Conservation (phyloP, 2,329 filamentous ascomycete genomes). For the Penicillium sp. region DNA sequence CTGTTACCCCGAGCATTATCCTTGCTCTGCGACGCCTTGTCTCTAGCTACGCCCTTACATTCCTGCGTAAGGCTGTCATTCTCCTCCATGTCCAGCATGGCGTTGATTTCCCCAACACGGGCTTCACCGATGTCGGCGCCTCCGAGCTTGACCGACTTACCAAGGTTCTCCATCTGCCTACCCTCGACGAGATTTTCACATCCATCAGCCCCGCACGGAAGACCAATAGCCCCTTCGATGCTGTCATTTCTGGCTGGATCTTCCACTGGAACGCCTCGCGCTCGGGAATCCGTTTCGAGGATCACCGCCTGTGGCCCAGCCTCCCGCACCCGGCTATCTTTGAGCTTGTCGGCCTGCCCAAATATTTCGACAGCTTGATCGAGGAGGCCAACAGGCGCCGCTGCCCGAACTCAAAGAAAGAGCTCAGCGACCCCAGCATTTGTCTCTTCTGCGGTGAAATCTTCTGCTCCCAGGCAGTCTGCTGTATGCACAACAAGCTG, state of each 20-base stretch:
- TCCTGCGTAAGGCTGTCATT: slow-evolving; percentile 81
- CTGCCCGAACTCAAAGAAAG: slow-evolving; percentile 89
- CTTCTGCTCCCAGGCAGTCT: slow-evolving; percentile 91
- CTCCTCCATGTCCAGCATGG: slow-evolving; percentile 87
- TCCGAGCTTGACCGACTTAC: slow-evolving; percentile 83
- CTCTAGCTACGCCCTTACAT: slow-evolving; percentile 82
- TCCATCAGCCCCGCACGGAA: slow-evolving; percentile 50
- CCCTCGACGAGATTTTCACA: slow-evolving; percentile 75
- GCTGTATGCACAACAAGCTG: slow-evolving; percentile 71
- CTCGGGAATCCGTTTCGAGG: slow-evolving; percentile 33
- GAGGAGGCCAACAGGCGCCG: slow-evolving; percentile 82
- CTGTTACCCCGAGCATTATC: slow-evolving; percentile 34
- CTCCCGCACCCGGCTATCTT: slow-evolving; percentile 87
- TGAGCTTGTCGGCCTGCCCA: slow-evolving; percentile 87
- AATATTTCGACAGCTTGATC: slow-evolving; percentile 88
- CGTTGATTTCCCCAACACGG: slow-evolving; percentile 76
- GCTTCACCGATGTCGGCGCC: slow-evolving; percentile 63
- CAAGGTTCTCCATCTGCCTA: slow-evolving; percentile 71
- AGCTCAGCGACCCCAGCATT: slow-evolving; percentile 84
- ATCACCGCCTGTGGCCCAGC: slow-evolving; percentile 45
- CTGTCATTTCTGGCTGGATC: slow-evolving; percentile 70
- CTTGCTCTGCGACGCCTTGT: slow-evolving; percentile 48
- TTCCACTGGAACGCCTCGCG: slow-evolving; percentile 47
- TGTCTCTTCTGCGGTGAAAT: slow-evolving; percentile 97
- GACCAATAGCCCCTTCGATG: slow-evolving; percentile 47